phyloP scores from a whole-genome alignment of 805 yeast species.

The Metschnikowia lachancei region DNA sequence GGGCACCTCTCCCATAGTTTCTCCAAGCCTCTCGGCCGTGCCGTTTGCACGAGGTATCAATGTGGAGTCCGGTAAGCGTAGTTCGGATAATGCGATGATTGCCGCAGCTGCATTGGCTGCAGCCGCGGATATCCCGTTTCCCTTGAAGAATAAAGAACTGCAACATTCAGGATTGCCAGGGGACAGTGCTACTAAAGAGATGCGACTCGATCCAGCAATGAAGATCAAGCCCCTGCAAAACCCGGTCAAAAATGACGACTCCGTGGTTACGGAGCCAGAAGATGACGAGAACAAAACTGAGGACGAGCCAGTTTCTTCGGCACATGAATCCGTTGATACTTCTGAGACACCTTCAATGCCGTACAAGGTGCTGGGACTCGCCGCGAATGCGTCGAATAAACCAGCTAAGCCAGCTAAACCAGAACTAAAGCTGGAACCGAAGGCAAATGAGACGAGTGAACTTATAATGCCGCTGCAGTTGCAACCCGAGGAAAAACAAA shows the following conservation, averaged over 20 bases:
- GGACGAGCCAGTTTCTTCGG: constrained; percentile 20
- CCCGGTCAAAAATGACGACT: constrained; percentile 4
- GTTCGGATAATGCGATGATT: constrained; percentile 53
- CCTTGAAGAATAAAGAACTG: constrained; percentile 20
- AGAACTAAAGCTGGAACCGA: not conserved
- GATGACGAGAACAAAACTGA: constrained; percentile 29
- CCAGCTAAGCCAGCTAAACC: not conserved
- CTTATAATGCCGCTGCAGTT: too few species aligned
- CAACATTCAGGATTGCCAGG: not conserved
- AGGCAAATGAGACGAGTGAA: too few species aligned
- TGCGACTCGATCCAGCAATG: not conserved
- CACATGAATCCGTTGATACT: not conserved
- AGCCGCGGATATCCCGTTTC: constrained; percentile 71
- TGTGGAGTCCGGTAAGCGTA: constrained; percentile 33
- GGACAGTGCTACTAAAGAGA: not conserved
- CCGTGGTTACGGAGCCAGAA: constrained; percentile 21
- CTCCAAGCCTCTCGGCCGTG: constrained; percentile 50
- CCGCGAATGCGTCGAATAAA: too few species aligned
- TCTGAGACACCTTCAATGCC: not conserved
- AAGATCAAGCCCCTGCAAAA: not conserved
- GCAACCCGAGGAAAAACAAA: too few species aligned
- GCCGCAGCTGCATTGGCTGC: constrained; percentile 85
- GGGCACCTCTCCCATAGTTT: constrained; percentile 11
- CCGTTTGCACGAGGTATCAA: constrained; percentile 38
- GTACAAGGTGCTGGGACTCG: too few species aligned